phyloP scores from a whole-genome alignment of 306 rosid genomes.

The Rosa chinensis region DNA sequence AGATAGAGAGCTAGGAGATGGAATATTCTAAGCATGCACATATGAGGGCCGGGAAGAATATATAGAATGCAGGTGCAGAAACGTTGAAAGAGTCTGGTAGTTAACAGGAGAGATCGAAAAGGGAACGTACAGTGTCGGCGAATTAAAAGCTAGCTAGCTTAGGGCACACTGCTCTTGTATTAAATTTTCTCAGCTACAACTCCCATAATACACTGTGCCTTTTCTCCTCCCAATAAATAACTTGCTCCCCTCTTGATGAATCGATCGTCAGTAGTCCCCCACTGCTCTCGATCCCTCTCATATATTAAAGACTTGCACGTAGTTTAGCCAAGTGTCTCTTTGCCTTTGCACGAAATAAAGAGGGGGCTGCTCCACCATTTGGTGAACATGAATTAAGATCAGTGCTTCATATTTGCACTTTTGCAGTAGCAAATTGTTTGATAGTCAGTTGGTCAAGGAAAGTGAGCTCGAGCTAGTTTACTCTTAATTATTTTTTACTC shows the following conservation, averaged over 20 bases:
- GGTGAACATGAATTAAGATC: background rate
- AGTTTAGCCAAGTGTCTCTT: background rate
- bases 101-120: background rate
- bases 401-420: background rate
- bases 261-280: background rate
- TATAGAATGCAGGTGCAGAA: background rate
- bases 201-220: background rate
- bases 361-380: background rate
- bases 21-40: conserved; percentile 23
- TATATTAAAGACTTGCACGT: background rate
- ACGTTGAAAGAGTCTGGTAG: background rate
- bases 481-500: background rate
- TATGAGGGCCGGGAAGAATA: conserved; percentile 13
- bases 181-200: background rate
- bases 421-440: background rate
- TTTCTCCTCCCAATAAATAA: background rate
- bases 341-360: background rate
- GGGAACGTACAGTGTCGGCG: background rate
- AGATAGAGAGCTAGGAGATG: conserved; percentile 21
- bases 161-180: background rate
- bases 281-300: background rate
- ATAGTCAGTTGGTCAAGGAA: background rate
- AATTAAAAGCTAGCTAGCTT: background rate
- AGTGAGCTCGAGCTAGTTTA: background rate
- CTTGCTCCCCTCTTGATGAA: background rate